A percentile compares a stretch with the other conserved stretches of the same genome.
These are phyloP conservation scores for Protomyces arabidopsidicola DNA, from an alignment of 1,139 yeast genomes.

Conservation along the genomic window DNA sequence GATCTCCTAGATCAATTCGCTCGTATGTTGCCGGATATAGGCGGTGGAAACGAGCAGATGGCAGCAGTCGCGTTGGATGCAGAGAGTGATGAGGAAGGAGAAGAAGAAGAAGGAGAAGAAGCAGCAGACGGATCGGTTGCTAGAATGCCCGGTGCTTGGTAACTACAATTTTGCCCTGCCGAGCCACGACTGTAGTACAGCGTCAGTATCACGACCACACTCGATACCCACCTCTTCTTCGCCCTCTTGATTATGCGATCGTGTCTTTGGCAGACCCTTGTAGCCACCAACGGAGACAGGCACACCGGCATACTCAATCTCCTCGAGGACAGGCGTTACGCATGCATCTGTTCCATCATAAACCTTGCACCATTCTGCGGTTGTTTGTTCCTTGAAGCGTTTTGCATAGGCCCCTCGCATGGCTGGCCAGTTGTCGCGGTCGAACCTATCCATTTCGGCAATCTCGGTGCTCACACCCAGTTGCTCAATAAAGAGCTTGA, in stretches of 20 bases:
- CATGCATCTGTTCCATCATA: conserved; percentile 26
- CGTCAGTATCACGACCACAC: conserved; percentile 1
- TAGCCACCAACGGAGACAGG: conserved; percentile 15
- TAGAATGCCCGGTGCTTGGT: neutral
- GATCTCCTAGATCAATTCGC: too few relatives aligned
- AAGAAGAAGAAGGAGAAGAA: neutral
- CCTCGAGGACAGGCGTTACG: conserved; percentile 16
- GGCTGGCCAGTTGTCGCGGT: conserved; percentile 32
- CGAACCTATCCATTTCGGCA: conserved; percentile 16
- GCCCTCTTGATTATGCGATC: neutral
- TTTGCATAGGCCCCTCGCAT: conserved; percentile 25
- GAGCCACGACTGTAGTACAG: neutral
- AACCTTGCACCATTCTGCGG: conserved; percentile 6
- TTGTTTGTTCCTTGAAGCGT: conserved; percentile 22
- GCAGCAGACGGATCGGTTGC: neutral
- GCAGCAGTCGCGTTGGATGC: neutral
- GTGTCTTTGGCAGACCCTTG: neutral
- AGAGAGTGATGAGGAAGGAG: neutral
- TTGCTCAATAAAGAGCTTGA: conserved; percentile 25
- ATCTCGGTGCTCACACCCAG: conserved; percentile 18
- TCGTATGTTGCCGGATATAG: too few relatives aligned
- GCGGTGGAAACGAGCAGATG: neutral
- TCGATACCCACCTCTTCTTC: conserved; percentile 7
- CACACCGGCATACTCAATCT: conserved; percentile 6
- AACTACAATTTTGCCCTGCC: neutral